Percentiles rank a stretch among this genome's conserved stretches.
These are phyloP conservation scores for Aspergillus sp. DNA, from an alignment of 2,329 filamentous ascomycete species.

Conservation along the genomic window DNA sequence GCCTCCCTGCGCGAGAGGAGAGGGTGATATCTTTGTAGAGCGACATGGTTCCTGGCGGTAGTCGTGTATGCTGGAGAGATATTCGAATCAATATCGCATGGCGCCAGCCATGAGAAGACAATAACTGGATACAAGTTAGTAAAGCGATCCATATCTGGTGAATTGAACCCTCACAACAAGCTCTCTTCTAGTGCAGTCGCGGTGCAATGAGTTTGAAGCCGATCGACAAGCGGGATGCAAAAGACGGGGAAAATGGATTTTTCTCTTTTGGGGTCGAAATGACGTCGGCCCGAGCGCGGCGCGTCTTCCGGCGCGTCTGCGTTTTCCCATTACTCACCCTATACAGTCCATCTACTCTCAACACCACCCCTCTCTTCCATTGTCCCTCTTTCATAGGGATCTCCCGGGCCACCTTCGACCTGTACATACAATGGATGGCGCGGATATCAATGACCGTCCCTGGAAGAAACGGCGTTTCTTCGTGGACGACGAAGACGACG, in stretches of 20 bases:
- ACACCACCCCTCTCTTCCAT: constrained; percentile 1
- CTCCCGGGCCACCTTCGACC: neutral
- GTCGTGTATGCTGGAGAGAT: neutral
- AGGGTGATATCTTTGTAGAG: constrained; percentile 18
- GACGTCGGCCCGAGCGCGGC: constrained; percentile 27
- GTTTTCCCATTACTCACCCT: neutral
- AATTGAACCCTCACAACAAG: no score
- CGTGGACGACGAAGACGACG: constrained; percentile 45
- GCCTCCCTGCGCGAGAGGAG: constrained; percentile 18
- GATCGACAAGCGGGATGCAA: neutral
- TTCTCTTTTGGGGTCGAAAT: constrained; percentile 8
- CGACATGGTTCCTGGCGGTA: constrained; percentile 7
- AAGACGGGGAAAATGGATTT: constrained; percentile 1
- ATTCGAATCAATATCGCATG: neutral
- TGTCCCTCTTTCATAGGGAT: neutral
- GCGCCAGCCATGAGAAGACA: neutral
- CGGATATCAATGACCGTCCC: constrained; percentile 53
- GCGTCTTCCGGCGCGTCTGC: constrained; percentile 37
- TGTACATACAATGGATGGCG: constrained; percentile 31
- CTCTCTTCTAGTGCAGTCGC: no score
- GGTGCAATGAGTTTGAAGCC: neutral
- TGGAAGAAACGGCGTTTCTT: constrained; percentile 65
- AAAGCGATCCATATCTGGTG: no score
- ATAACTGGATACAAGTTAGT: no score
- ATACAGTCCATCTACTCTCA: constrained; percentile 4